A percentile compares a stretch with the other conserved stretches of the same genome.
Conservation (phyloP, 768 basidiomycete genomes). For the Amanita fuliginea region DNA sequence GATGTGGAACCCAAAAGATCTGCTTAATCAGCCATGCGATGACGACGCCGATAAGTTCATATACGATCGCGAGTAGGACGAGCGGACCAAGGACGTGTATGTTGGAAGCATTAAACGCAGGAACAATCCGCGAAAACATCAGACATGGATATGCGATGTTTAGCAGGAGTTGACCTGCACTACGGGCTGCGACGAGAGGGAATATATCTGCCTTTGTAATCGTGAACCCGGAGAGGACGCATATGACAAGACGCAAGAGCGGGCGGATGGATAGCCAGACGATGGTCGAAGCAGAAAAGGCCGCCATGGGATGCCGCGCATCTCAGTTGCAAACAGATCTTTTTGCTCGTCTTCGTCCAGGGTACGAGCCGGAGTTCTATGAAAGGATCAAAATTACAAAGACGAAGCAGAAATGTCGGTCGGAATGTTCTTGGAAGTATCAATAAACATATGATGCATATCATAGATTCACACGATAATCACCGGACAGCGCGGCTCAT, state of each 20-base stretch:
- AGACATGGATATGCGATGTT: slow-evolving; percentile 55
- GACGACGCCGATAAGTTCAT: slow-evolving; percentile 41
- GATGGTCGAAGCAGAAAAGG: background rate
- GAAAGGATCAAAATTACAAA: too few species aligned
- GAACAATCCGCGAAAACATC: slow-evolving; percentile 64
- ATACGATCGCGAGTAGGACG: slow-evolving; percentile 46
- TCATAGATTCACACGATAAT: too few species aligned
- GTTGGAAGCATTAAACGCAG: slow-evolving; percentile 50
- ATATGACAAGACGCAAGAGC: slow-evolving; percentile 16
- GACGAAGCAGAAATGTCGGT: too few species aligned
- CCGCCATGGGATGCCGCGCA: background rate
- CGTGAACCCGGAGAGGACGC: slow-evolving; percentile 41
- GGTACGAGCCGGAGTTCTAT: too few species aligned
- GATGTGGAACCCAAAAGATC: slow-evolving; percentile 69
- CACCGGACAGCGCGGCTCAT: too few species aligned
- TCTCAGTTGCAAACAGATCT: too few species aligned
- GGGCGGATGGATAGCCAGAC: background rate
- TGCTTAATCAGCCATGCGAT: slow-evolving; percentile 47
- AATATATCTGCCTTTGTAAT: slow-evolving; percentile 54
- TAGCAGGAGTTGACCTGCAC: slow-evolving; percentile 50
- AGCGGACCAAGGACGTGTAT: slow-evolving; percentile 50
- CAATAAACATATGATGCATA: too few species aligned
- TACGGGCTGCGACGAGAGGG: slow-evolving; percentile 43
- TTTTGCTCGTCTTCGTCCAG: background rate
- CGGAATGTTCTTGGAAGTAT: too few species aligned